Evolutionary conservation across 805 yeast species (phyloP).

Genomic region (Saccharomyces kudriavzevii): DNA sequence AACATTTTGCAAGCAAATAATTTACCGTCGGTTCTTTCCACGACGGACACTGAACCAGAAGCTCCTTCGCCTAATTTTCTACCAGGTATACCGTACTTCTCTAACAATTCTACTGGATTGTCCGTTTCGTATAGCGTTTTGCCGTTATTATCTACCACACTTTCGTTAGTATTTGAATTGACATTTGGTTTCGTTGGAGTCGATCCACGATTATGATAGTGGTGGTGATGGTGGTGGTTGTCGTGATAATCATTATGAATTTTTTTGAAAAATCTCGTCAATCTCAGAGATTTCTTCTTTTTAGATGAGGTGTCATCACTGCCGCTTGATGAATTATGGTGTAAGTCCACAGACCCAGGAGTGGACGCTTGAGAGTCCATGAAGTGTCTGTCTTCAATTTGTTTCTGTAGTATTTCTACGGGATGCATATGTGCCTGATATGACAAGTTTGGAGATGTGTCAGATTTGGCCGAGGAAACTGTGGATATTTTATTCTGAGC

Average conservation of each 20-base stretch:
- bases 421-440: slow-evolving; percentile 22
- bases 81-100: slow-evolving; percentile 71
- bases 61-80: slow-evolving; percentile 84
- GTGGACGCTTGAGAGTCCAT: not conserved
- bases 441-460: slow-evolving; percentile 6
- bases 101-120: slow-evolving; percentile 35
- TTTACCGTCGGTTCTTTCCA: slow-evolving; percentile 52
- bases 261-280: slow-evolving; percentile 48
- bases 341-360: not conserved
- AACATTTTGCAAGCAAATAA: slow-evolving; percentile 81
- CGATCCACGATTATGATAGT: not conserved
- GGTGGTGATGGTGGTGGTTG: not conserved
- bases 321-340: not conserved
- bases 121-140: slow-evolving; percentile 34
- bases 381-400: slow-evolving; percentile 18
- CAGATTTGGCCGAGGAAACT: not conserved
- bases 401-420: slow-evolving; percentile 22
- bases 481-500: not conserved
- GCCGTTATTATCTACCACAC: slow-evolving; percentile 7
- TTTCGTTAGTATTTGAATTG: not conserved
- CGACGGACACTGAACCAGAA: slow-evolving; percentile 83
- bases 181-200: not conserved
- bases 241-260: slow-evolving; percentile 11
- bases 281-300: slow-evolving; percentile 21
- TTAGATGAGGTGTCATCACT: not conserved